A percentile compares a stretch with the other conserved stretches of the same genome.
Conservation (phyloP, 2,329 filamentous ascomycete species). For the Ophiostoma australiae region DNA sequence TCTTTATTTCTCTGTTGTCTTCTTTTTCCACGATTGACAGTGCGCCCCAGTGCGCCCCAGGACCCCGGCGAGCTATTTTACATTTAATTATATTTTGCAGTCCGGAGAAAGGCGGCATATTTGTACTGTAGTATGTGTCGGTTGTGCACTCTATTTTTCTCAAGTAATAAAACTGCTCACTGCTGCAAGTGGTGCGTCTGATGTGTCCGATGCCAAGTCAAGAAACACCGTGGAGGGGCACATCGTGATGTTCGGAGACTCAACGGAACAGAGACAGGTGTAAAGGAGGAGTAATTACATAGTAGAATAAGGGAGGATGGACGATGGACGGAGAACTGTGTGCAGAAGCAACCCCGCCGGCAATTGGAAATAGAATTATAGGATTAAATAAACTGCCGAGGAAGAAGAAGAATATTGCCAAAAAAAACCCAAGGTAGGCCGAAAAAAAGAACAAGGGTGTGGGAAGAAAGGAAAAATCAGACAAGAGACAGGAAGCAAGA, state of each 20-base stretch:
- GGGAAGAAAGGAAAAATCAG: neutral
- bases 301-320: neutral
- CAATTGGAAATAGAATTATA: conserved; percentile 6
- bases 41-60: neutral
- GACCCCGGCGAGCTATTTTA: neutral
- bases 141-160: neutral
- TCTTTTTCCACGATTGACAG: conserved; percentile 9
- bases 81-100: neutral
- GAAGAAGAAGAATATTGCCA: neutral
- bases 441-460: neutral
- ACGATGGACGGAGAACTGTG: neutral
- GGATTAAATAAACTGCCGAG: conserved; percentile 1
- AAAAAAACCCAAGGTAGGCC: neutral
- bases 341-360: conserved; percentile 4
- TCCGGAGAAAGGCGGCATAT: neutral
- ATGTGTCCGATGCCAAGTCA: neutral
- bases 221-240: neutral
- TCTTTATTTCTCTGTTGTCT: conserved; percentile 2
- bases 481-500: neutral
- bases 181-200: neutral
- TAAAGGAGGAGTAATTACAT: neutral
- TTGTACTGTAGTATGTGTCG: neutral
- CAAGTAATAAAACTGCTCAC: conserved; percentile 8
- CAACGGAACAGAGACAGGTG: neutral
- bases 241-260: neutral